Percentiles rank a stretch among this genome's conserved stretches.
Evolutionary conservation across 805 yeast species (phyloP).

Genomic region (Candida methanosorbosa): DNA sequence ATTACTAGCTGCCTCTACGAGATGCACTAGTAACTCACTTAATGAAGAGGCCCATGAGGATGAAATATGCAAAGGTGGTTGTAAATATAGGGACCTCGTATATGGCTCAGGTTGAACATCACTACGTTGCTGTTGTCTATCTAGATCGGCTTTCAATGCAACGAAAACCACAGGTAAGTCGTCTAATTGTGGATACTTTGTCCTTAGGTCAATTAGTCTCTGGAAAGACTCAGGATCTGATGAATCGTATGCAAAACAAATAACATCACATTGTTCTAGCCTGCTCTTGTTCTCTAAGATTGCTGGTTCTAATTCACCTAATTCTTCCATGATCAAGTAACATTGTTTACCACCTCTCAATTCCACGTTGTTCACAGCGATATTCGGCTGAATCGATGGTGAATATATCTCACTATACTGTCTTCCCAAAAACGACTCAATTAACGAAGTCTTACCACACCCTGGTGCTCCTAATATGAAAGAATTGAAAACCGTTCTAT

Average conservation of each 20-base stretch:
- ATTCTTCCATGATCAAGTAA: constrained; percentile 81
- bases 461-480: constrained; percentile 77
- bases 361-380: constrained; percentile 90
- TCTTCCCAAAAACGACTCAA: constrained; percentile 76
- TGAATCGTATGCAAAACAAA: constrained; percentile 87
- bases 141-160: constrained; percentile 91
- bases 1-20: constrained; percentile 78
- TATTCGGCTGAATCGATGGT: constrained; percentile 73
- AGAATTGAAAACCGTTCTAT: constrained; percentile 89
- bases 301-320: constrained; percentile 81
- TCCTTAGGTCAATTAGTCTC: constrained; percentile 62
- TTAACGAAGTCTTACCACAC: constrained; percentile 79
- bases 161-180: constrained; percentile 78
- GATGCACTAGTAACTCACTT: constrained; percentile 73
- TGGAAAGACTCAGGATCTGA: constrained; percentile 94
- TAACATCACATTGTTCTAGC: constrained; percentile 80
- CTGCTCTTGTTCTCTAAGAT: constrained; percentile 61
- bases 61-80: constrained; percentile 85
- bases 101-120: constrained; percentile 83
- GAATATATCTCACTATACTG: constrained; percentile 61
- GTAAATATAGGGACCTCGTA: constrained; percentile 54
- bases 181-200: constrained; percentile 47
- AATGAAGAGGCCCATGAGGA: constrained; percentile 85
- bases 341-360: constrained; percentile 93
- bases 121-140: constrained; percentile 88